Base-by-base conservation (phyloP, 257 asterid genomes). In the Cinchona pubescens region DNA sequence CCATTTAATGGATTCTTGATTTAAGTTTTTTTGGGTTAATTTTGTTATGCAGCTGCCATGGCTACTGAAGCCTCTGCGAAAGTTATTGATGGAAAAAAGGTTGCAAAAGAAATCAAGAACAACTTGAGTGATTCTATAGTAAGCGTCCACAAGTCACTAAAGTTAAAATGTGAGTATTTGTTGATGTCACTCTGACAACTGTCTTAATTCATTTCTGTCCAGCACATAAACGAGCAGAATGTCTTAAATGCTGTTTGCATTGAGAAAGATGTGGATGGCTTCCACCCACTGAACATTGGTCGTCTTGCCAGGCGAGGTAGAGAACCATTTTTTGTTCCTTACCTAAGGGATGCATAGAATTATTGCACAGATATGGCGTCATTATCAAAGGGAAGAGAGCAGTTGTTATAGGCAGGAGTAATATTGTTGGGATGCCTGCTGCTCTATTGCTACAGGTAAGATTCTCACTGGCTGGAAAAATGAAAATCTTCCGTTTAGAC, bases 261-360 rank as follows among this genome's bases (percentile, higher is more conserved):
- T 38, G 97, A 92, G 86, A 94, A 94, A 86, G 99, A 94, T 75
- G 97, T 92, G n/a, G 99, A 92, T 79, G 99, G 99, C 56, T 94
- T 92, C 88, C 92, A 87, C 79, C 97, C 97, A 46, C 84, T 90
- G 76, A 92, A 94, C 73, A 89, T 94, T 75, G 97, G 99, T 8
- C 91, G 81, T 46, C 91, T 94, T 27, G 99, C 99, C 53, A 94
- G 92, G 99, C 90, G 95, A 77, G 97, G 85, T 81, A 85, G 97
- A 79, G 97, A 92, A 71, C 97, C 97, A 9, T 78, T 90, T 70
- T 92, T 89, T 81, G 94, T 94, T 73, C 97, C 98, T 0, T 94
- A 0, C 97, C 99, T 75, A 94, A 89, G 83, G 97, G 97, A 71
- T 94, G 99, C 71, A 86, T 94, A 79, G 97, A 94, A 87, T 74